Evolutionary conservation across 1,284 basidiomycete genomes (phyloP).

Genomic region (Microbotryomycetes sp.): DNA sequence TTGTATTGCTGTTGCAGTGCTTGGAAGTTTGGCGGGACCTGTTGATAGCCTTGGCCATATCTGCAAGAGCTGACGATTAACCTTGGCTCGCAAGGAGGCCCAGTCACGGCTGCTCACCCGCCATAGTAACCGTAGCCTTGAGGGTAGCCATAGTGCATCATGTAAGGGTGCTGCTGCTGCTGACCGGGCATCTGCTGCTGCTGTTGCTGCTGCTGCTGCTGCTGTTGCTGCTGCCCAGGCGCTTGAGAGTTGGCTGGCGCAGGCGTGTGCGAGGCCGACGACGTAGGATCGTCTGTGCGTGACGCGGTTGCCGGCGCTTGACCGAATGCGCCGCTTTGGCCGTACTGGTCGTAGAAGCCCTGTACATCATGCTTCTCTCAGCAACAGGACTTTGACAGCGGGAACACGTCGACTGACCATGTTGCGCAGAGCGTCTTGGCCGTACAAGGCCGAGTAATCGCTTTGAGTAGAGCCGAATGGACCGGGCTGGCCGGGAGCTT

Average conservation of each 20-base stretch:
- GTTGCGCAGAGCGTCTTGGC: conserved; percentile 19
- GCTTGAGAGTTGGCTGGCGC: conserved; percentile 7
- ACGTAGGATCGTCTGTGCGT: conserved; percentile 15
- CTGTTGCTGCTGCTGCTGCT: conserved; percentile 14
- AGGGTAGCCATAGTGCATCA: conserved; percentile 18
- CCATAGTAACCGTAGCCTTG: conserved; percentile 6
- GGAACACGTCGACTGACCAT: conserved; percentile 6
- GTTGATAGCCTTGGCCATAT: conserved; percentile 13
- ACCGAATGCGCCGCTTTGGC: conserved; percentile 3
- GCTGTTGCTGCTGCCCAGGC: conserved; percentile 8
- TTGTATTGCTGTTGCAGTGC: conserved; percentile 20
- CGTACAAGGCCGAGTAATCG: conserved; percentile 31
- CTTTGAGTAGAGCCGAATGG: conserved; percentile 22
- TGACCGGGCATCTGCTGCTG: conserved; percentile 5
- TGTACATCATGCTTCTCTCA: background rate
- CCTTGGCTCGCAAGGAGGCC: background rate
- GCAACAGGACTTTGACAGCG: background rate
- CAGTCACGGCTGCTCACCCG: background rate
- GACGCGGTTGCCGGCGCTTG: conserved; percentile 12
- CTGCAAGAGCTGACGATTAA: background rate
- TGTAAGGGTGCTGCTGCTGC: conserved; percentile 11
- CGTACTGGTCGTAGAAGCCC: conserved; percentile 31
- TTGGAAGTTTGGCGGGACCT: conserved; percentile 27
- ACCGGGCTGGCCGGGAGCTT: conserved; percentile 15
- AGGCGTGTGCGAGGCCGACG: conserved; percentile 1